Conservation (phyloP, 768 basidiomycete genomes). For the Boletus subparvulus region DNA sequence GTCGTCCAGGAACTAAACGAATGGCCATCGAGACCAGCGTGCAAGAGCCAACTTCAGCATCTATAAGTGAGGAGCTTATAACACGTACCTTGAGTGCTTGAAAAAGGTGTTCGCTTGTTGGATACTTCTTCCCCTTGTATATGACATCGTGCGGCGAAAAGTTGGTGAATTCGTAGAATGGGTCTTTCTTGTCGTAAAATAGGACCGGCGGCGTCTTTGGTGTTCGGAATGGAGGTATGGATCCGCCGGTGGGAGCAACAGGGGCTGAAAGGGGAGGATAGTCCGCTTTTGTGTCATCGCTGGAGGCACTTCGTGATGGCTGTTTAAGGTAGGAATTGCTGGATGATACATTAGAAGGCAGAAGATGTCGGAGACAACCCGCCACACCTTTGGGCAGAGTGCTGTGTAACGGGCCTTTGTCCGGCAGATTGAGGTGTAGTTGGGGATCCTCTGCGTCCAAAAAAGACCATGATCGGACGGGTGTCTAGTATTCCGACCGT, state of each 20-base stretch:
- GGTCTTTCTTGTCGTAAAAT: slow-evolving; percentile 64
- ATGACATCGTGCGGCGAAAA: slow-evolving; percentile 66
- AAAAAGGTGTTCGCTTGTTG: slow-evolving; percentile 77
- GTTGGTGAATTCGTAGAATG: slow-evolving; percentile 72
- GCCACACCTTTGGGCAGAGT: slow-evolving; percentile 20
- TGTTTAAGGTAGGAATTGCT: slow-evolving; percentile 19
- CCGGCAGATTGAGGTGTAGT: slow-evolving; percentile 26
- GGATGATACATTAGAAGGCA: not conserved
- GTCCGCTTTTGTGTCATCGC: slow-evolving; percentile 14
- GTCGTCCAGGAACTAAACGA: slow-evolving; percentile 54
- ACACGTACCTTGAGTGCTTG: slow-evolving; percentile 64
- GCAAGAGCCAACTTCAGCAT: not conserved
- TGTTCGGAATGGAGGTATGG: slow-evolving; percentile 28
- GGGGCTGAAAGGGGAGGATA: slow-evolving; percentile 37
- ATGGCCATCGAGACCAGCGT: not conserved
- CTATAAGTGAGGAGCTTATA: not conserved
- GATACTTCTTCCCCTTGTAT: slow-evolving; percentile 63
- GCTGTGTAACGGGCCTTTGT: slow-evolving; percentile 26
- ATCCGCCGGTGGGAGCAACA: slow-evolving; percentile 26
- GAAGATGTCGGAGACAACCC: not conserved
- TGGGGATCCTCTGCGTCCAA: slow-evolving; percentile 31
- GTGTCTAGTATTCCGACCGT: slow-evolving; percentile 33
- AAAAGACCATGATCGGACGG: slow-evolving; percentile 33
- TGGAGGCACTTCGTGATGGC: slow-evolving; percentile 5
- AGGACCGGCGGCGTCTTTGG: slow-evolving; percentile 42